Base-by-base conservation (phyloP, 2,329 filamentous ascomycete genomes). In the Nemania abortiva region DNA sequence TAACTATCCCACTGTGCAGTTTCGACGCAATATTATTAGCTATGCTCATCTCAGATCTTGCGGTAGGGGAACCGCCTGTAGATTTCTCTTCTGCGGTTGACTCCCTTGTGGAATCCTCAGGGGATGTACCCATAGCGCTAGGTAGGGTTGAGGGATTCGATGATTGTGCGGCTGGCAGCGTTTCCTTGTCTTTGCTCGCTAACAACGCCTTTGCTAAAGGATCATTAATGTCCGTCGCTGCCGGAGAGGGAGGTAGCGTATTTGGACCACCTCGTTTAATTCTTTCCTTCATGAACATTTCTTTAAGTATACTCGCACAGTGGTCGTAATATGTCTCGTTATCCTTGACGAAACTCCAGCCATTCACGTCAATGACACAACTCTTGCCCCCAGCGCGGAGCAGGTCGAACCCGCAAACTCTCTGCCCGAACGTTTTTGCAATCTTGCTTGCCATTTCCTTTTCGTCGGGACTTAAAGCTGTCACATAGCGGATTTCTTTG, bases 261-360 rank as follows among this genome's bases (percentile, higher is more conserved):
- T 84, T 83, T 84, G 92, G 81, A 86, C 92, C 79, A 34, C 86
- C 85, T 74, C 86, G 87, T 45, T 89, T 87, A 61, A 89, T 81
- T 76, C 90, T 93, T 80, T 98, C 95, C 72, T 89, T 89, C 72
- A 97, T 85, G 74, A 99, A 98, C 78, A 97, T 93, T 6, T 96
- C 91, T 77, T 91, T 93, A 60, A 99, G 84, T 57, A 98, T 97
- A 68, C 86, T 90, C 24, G 96, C 90, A 74, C 92, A 96, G 77
- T 94, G 93, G 77, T 98, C 93, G 79, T 99, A 99, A 81, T 99
- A 99, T 69, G 97, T 95, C 71, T 98, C 95, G 76, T 99, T 99
- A 80, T 99, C 97, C 80, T 99, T 99, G 80, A 99, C 96, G 77
- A 99, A 99, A 78, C 95, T 98, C 97, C 97, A 99, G 13, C 96